Conservation (phyloP, 1,284 basidiomycete genomes). For the Ceratobasidium sp. region DNA sequence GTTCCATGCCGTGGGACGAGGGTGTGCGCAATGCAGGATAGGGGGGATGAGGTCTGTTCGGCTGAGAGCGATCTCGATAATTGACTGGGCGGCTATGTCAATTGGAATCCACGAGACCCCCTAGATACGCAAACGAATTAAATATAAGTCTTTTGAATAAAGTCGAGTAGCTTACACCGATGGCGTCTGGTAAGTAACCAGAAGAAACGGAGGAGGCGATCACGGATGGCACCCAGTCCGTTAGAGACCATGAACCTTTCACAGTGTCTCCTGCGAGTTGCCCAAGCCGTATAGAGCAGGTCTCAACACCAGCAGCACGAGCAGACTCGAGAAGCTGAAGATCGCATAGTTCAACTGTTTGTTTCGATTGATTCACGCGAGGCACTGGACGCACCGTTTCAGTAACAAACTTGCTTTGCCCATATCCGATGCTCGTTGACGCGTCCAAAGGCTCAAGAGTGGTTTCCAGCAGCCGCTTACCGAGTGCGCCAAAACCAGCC, state of each 20-base stretch:
- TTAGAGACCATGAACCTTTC: constrained; percentile 36
- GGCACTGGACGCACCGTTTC: constrained; percentile 15
- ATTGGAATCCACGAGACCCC: constrained; percentile 57
- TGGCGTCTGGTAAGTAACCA: neutral
- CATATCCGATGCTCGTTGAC: constrained; percentile 39
- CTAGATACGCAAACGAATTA: constrained; percentile 47
- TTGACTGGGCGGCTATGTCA: constrained; percentile 54
- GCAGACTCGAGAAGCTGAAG: neutral
- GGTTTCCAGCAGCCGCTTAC: constrained; percentile 8
- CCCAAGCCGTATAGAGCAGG: constrained; percentile 29
- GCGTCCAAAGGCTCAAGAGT: constrained; percentile 11
- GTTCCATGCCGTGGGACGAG: constrained; percentile 53
- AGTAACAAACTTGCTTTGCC: constrained; percentile 44
- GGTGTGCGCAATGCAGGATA: constrained; percentile 54
- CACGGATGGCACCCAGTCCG: constrained; percentile 43
- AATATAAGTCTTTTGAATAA: neutral
- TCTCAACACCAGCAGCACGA: neutral
- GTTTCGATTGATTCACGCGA: no score
- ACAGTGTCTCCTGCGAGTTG: constrained; percentile 38
- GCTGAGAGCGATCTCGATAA: constrained; percentile 52
- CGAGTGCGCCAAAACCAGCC: no score
- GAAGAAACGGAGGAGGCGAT: constrained; percentile 1
- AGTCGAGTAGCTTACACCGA: neutral
- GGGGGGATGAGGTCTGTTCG: neutral
- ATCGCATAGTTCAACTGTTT: neutral